Conservation (phyloP, 805 yeast species). For the Myxozyma neglecta region DNA sequence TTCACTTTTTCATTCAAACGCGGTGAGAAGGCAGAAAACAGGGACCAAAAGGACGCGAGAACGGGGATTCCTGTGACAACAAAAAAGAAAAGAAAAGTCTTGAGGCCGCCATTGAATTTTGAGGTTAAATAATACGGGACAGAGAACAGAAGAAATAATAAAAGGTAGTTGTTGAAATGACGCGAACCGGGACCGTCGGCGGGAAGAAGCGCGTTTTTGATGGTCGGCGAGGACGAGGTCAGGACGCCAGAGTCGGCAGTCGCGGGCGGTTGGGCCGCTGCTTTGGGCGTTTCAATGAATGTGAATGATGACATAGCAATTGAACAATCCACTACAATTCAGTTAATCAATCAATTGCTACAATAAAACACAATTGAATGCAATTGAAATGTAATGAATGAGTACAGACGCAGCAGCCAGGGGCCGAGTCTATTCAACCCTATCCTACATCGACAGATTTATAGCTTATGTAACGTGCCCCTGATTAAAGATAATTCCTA, state of each 20-base stretch:
- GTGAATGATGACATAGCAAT: slow-evolving; percentile 43
- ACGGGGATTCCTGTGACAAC: slow-evolving; percentile 64
- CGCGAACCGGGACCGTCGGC: slow-evolving; percentile 89
- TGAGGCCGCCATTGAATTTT: slow-evolving; percentile 65
- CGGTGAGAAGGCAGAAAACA: slow-evolving; percentile 74
- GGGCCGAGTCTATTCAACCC: no score
- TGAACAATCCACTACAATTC: no score
- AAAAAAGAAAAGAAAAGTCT: slow-evolving; percentile 62
- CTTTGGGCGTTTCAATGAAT: slow-evolving; percentile 62
- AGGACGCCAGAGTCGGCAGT: slow-evolving; percentile 51
- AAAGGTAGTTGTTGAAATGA: slow-evolving; percentile 63
- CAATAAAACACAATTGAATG: no score
- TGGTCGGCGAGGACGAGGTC: slow-evolving; percentile 63
- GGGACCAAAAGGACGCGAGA: slow-evolving; percentile 79
- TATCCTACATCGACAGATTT: no score
- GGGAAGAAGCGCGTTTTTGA: slow-evolving; percentile 81
- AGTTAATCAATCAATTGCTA: no score
- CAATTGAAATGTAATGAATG: no score
- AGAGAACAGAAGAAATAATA: slow-evolving; percentile 51
- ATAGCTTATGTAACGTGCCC: no score
- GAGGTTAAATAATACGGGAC: slow-evolving; percentile 65
- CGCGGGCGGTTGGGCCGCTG: slow-evolving; percentile 47
- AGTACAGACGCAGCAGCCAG: no score
- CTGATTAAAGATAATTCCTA: no score
- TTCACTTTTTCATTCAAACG: slow-evolving; percentile 74